Percentiles rank a stretch among this genome's conserved stretches.
These are phyloP conservation scores for Lichtheimia ramosa DNA, from an alignment of 371 early-diverging fungal genomes.

Conservation along the genomic window DNA sequence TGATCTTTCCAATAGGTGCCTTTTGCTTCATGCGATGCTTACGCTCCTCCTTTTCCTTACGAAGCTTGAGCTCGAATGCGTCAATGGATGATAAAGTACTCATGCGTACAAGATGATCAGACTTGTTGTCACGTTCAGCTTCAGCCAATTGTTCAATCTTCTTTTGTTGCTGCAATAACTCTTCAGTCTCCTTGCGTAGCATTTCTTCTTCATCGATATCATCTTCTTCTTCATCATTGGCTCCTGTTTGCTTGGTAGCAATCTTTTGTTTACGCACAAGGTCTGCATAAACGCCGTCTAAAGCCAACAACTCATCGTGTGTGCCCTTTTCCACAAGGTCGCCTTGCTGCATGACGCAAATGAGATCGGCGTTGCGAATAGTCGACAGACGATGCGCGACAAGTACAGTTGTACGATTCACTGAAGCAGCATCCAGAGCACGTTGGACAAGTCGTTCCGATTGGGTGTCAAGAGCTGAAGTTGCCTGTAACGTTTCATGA, in stretches of 20 bases:
- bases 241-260: slow-evolving; percentile 26
- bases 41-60: slow-evolving; percentile 38
- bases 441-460: slow-evolving; percentile 81
- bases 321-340: slow-evolving; percentile 69
- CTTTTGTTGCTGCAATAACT: slow-evolving; percentile 9
- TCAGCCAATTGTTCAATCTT: slow-evolving; percentile 15
- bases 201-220: slow-evolving; percentile 17
- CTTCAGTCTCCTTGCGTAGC: slow-evolving; percentile 16
- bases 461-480: slow-evolving; percentile 74
- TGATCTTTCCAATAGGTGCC: slow-evolving; percentile 40
- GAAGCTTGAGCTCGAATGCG: slow-evolving; percentile 32
- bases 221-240: slow-evolving; percentile 13
- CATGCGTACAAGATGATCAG: slow-evolving; percentile 17
- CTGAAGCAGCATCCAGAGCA: slow-evolving; percentile 74
- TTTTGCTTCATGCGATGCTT: slow-evolving; percentile 40
- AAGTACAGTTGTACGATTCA: slow-evolving; percentile 81
- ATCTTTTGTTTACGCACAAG: slow-evolving; percentile 56
- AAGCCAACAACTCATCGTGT: slow-evolving; percentile 57
- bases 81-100: slow-evolving; percentile 23
- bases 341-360: slow-evolving; percentile 75
- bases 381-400: slow-evolving; percentile 88
- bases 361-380: slow-evolving; percentile 73
- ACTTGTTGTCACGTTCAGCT: slow-evolving; percentile 2
- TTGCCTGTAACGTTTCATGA: slow-evolving; percentile 57
- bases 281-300: slow-evolving; percentile 49